Percentiles rank a stretch among this genome's conserved stretches.
These are phyloP conservation scores for Vitis hybrid DNA, from an alignment of 177 flowering plant species.

Conservation along the genomic window DNA sequence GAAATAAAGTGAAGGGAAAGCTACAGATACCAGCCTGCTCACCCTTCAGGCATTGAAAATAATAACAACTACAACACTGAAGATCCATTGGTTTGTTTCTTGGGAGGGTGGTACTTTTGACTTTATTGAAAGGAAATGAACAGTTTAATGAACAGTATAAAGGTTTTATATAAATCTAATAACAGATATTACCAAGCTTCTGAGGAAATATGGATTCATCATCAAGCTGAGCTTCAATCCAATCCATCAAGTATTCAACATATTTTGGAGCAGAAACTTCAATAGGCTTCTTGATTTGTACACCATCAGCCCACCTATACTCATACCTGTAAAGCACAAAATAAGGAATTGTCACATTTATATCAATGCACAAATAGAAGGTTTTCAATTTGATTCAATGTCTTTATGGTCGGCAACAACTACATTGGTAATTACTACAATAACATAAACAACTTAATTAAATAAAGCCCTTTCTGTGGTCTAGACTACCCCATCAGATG, in stretches of 20 bases:
- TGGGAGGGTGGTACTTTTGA: neutral
- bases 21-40: neutral
- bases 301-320: conserved; percentile 99
- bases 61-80: neutral
- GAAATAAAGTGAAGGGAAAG: neutral
- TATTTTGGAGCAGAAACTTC: conserved; percentile 99
- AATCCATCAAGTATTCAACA: conserved; percentile 96
- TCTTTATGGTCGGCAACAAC: too few species aligned
- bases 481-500: conserved; percentile 69
- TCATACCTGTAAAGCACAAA: conserved; percentile 63
- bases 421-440: too few species aligned
- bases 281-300: conserved; percentile 93
- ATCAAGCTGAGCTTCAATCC: conserved; percentile 96
- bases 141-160: neutral
- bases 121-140: neutral
- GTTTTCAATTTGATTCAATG: too few species aligned
- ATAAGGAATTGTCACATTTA: too few species aligned
- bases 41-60: neutral
- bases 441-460: too few species aligned
- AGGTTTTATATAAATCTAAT: neutral
- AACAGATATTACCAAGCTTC: conserved; percentile 73
- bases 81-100: neutral
- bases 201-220: conserved; percentile 97
- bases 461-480: conserved; percentile 66
- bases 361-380: too few species aligned